Conservation (phyloP, 1,139 yeast genomes). For the Zygotorulaspora mrakii region DNA sequence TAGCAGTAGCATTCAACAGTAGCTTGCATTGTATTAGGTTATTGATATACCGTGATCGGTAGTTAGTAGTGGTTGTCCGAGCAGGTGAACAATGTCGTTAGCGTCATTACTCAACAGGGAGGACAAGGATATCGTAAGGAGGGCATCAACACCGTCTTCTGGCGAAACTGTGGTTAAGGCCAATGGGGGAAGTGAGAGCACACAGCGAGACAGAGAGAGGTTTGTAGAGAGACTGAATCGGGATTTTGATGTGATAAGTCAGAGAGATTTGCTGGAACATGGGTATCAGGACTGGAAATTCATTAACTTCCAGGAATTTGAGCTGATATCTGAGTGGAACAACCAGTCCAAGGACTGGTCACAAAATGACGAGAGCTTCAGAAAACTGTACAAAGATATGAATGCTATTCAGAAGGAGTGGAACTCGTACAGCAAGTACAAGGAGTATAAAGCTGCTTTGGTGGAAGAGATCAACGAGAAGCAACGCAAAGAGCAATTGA, state of each 20-base stretch:
- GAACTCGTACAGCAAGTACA: constrained; percentile 22
- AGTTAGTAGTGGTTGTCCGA: too few species aligned
- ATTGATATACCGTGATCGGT: too few species aligned
- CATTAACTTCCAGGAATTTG: constrained; percentile 35
- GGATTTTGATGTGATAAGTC: constrained; percentile 22
- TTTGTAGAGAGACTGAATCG: constrained; percentile 24
- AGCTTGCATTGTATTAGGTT: too few species aligned
- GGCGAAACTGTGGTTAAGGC: constrained; percentile 3
- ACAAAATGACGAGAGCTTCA: constrained; percentile 18
- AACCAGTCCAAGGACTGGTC: constrained; percentile 30
- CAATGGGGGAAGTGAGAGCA: constrained; percentile 8
- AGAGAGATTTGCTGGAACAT: constrained; percentile 29
- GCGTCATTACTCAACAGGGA: constrained; percentile 31
- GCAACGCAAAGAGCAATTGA: constrained; percentile 3
- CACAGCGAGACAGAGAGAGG: constrained; percentile 8
- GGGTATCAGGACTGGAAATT: constrained; percentile 37
- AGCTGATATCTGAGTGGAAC: constrained; percentile 36
- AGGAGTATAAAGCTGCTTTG: constrained; percentile 15
- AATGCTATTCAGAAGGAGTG: constrained; percentile 21
- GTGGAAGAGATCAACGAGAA: constrained; percentile 14
- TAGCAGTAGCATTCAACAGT: not conserved
- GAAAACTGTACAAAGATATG: constrained; percentile 22
- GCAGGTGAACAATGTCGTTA: constrained; percentile 27
- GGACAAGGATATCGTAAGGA: constrained; percentile 17
- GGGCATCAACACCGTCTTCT: constrained; percentile 4